Evolutionary conservation across 108 stramenopile genomes (phyloP).

Genomic region (Conticribra weissflogii): DNA sequence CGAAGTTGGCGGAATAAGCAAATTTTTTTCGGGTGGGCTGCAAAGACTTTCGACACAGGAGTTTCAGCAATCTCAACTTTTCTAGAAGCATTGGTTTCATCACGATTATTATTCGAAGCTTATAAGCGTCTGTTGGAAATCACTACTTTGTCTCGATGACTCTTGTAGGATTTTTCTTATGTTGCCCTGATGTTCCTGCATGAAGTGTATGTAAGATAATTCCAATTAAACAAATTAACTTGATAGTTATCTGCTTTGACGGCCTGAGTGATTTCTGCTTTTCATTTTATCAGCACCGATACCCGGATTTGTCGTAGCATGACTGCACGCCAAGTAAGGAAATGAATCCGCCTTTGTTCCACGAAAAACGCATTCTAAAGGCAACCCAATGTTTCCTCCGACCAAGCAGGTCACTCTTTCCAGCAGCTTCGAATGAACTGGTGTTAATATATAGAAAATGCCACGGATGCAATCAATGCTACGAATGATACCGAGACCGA

Average conservation of each 20-base stretch:
- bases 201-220: no score
- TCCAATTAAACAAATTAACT: no score
- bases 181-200: no score
- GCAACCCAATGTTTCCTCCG: conserved; percentile 61
- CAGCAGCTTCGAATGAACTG: conserved; percentile 49
- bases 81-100: no score
- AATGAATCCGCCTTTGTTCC: conserved; percentile 78
- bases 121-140: no score
- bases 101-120: no score
- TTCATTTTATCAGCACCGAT: conserved; percentile 76
- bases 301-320: conserved; percentile 13
- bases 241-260: background rate
- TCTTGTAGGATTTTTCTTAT: no score
- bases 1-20: background rate
- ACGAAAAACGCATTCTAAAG: conserved; percentile 64
- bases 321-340: conserved; percentile 54
- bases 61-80: no score
- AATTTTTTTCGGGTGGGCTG: no score
- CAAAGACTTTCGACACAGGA: no score
- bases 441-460: conserved; percentile 73
- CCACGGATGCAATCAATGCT: conserved; percentile 64
- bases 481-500: conserved; percentile 82
- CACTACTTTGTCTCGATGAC: no score
- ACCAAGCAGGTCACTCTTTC: conserved; percentile 50
- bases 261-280: conserved; percentile 68